A percentile compares a stretch with the other conserved stretches of the same genome.
phyloP scores from a whole-genome alignment of 768 basidiomycete species.

The Mycena epipterygia region DNA sequence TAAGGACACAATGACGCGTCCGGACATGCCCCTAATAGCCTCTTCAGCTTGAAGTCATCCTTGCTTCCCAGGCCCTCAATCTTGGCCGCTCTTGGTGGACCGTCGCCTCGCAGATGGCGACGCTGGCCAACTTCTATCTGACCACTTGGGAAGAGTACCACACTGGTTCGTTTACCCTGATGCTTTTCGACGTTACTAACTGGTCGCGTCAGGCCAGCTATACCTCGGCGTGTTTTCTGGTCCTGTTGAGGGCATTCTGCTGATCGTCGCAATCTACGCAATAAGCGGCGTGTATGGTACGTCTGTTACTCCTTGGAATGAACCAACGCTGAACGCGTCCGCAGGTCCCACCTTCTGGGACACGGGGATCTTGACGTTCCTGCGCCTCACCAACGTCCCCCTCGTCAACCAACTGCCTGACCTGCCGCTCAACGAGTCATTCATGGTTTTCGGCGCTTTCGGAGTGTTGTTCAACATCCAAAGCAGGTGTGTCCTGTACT shows the following conservation, averaged over 20 bases:
- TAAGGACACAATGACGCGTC: conserved; percentile 46
- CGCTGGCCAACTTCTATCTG: conserved; percentile 83
- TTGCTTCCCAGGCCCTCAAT: conserved; percentile 88
- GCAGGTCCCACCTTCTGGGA: conserved; percentile 89
- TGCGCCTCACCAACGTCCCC: conserved; percentile 66
- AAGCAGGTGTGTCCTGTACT: conserved; percentile 61
- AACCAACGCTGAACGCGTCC: neutral
- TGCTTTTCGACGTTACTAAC: neutral
- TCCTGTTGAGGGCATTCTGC: conserved; percentile 95
- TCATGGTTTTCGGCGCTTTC: conserved; percentile 85
- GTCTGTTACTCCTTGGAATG: conserved; percentile 32
- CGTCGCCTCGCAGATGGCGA: conserved; percentile 84
- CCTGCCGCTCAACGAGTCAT: conserved; percentile 84
- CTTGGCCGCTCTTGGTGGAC: conserved; percentile 98
- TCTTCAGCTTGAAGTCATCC: conserved; percentile 85
- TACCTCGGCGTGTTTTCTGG: conserved; percentile 96
- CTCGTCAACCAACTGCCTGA: conserved; percentile 69
- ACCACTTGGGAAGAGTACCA: conserved; percentile 92
- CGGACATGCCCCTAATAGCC: neutral
- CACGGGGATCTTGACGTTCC: conserved; percentile 70
- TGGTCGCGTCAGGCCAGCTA: conserved; percentile 70
- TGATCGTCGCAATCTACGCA: conserved; percentile 83
- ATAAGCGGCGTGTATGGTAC: conserved; percentile 83
- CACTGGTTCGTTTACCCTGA: conserved; percentile 68
- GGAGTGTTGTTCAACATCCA: conserved; percentile 86